Evolutionary conservation across 805 yeast genomes (phyloP).

Genomic region (Hanseniaspora vineae): DNA sequence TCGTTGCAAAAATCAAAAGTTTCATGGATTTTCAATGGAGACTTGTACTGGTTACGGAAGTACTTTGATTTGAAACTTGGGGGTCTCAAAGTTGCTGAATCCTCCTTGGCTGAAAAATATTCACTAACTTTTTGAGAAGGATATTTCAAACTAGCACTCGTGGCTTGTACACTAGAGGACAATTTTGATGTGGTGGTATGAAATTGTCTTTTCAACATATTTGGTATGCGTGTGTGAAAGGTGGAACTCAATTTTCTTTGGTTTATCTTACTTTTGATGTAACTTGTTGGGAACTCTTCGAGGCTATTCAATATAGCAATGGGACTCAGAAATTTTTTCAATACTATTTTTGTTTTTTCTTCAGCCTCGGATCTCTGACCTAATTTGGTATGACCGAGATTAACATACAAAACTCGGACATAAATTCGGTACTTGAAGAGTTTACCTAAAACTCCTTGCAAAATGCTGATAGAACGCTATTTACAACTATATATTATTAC

Average conservation of each 20-base stretch:
- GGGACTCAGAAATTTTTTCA: no score
- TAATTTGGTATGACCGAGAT: no score
- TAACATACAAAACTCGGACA: no score
- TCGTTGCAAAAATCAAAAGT: slow-evolving; percentile 61
- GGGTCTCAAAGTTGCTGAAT: neutral
- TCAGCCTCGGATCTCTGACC: no score
- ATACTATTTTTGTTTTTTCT: no score
- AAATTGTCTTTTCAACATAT: slow-evolving; percentile 8
- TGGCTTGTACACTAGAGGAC: neutral
- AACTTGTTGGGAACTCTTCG: no score
- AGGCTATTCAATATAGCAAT: no score
- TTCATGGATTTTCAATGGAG: slow-evolving; percentile 60
- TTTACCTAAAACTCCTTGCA: no score
- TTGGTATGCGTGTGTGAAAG: neutral
- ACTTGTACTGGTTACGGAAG: slow-evolving; percentile 34
- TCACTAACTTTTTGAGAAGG: neutral
- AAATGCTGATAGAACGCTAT: neutral
- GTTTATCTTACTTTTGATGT: no score
- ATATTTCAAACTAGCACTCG: neutral
- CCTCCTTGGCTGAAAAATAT: slow-evolving; percentile 5
- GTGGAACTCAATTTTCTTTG: neutral
- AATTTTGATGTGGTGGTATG: slow-evolving; percentile 11
- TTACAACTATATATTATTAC: slow-evolving; percentile 1
- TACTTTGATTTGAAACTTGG: slow-evolving; percentile 6
- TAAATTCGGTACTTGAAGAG: no score